Evolutionary conservation across 2,329 filamentous ascomycete species (phyloP).

Genomic region (Fusarium nisikadoi): DNA sequence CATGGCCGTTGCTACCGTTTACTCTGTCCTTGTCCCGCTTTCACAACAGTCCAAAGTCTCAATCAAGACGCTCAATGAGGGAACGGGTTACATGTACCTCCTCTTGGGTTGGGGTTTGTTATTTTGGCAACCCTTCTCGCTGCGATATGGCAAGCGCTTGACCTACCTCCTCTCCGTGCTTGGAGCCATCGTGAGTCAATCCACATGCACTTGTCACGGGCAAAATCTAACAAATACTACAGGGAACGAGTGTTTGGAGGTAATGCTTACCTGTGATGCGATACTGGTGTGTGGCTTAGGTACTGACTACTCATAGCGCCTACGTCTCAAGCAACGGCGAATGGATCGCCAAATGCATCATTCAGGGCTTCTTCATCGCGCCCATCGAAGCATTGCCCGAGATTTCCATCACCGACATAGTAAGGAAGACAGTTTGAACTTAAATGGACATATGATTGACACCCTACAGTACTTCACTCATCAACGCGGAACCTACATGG

Average conservation of each 20-base stretch:
- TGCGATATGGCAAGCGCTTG: conserved; percentile 56
- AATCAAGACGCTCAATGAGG: conserved; percentile 51
- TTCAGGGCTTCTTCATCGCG: conserved; percentile 56
- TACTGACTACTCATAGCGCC: conserved; percentile 38
- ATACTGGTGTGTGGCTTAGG: fast-evolving
- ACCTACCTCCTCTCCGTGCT: conserved; percentile 52
- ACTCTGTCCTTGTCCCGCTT: conserved; percentile 53
- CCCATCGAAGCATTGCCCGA: conserved; percentile 60
- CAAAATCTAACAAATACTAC: neutral
- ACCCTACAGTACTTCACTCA: conserved; percentile 50
- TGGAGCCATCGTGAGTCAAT: conserved; percentile 42
- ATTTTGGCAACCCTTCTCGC: conserved; percentile 60
- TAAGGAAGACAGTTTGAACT: neutral
- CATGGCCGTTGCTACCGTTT: conserved; percentile 53
- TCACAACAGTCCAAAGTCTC: conserved; percentile 48
- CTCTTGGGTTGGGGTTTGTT: conserved; percentile 58
- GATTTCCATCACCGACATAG: conserved; percentile 56
- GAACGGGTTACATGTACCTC: conserved; percentile 56
- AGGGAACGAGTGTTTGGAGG: conserved; percentile 44
- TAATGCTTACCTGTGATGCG: neutral
- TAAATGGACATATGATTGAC: neutral
- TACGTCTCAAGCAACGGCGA: conserved; percentile 53
- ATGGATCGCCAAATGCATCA: conserved; percentile 58
- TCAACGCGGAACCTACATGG: conserved; percentile 56
- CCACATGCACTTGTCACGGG: fast-evolving